phyloP scores from a whole-genome alignment of 2,329 filamentous ascomycete genomes.

The Leptosphaerulina australis region DNA sequence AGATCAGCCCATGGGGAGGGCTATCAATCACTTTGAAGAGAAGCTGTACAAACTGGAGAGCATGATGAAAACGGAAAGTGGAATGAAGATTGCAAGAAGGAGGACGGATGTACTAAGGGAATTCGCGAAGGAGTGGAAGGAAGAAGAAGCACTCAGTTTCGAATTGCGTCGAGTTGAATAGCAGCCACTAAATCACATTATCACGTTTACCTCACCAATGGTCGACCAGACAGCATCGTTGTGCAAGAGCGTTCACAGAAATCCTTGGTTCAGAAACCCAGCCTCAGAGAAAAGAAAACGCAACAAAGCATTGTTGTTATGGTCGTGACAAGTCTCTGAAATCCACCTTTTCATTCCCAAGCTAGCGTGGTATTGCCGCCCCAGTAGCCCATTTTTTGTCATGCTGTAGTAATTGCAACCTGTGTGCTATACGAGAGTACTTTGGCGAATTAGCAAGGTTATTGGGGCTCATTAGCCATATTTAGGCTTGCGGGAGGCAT shows the following conservation, averaged over 20 bases:
- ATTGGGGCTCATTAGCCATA: background rate
- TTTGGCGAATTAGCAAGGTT: background rate
- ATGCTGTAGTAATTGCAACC: background rate
- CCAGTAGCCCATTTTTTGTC: background rate
- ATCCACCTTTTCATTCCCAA: no score
- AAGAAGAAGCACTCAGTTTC: constrained; percentile 25
- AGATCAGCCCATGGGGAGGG: constrained; percentile 31
- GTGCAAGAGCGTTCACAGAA: no score
- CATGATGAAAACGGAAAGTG: constrained; percentile 47
- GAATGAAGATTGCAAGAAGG: constrained; percentile 27
- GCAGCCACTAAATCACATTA: background rate
- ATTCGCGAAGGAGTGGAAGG: constrained; percentile 26
- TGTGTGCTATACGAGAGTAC: background rate
- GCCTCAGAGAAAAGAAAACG: no score
- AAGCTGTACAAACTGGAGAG: constrained; percentile 41
- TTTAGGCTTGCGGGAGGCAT: background rate
- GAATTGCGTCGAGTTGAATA: constrained; percentile 9
- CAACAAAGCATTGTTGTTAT: no score
- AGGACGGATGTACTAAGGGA: constrained; percentile 23
- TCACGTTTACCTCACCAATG: no score
- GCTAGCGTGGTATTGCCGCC: background rate
- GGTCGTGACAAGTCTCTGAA: no score
- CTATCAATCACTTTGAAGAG: constrained; percentile 46
- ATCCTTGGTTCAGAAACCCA: no score
- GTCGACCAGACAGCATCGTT: no score